Base-by-base conservation (phyloP, 2,329 filamentous ascomycete species). In the Daldinia sp. region DNA sequence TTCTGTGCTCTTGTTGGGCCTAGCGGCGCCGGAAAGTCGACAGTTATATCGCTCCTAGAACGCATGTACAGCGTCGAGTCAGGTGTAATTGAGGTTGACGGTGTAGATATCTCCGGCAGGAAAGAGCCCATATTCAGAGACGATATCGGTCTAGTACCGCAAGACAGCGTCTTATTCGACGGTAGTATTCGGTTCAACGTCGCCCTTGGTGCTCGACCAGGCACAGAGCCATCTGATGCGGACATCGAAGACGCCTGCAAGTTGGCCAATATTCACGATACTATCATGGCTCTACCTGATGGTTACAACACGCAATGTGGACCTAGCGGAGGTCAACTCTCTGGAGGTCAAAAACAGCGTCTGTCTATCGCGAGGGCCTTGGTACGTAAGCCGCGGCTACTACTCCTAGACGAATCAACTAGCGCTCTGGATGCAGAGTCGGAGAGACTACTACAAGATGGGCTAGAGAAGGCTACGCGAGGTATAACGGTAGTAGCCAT, bases 361-460 rank as follows among this genome's bases (percentile, higher is more conserved):
- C 77, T 96, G 11, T 88, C 89, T 0, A 94, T 96, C 71, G 92
- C 93, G 0, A 83, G 92, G 21, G 91, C 92, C 0, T 80, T 94
- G 2, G 83, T 93, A 2, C 84, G 92, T 0, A 83, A 86, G 64
- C 92, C 92, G 0, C 83, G 88, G 47, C 81, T 96, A 1, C 77
- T 96, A 15, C 84, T 96, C 35, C 81, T 96, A 0, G 93, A 96
- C 70, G 92, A 96, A 79, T 90, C 90, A 27, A 96, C 92, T 0
- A 91, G 87, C 39, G 90, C 90, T 3, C 81, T 96, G 2, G 92
- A 96, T 70, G 85, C 86, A 0, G 88, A 89, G 71, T 90, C 85
- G 50, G 90, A 92, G 51, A 80, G 81, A 4, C 77, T 88, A 8
- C 83, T 96, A 21, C 85, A 91, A 57, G 82, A 89, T 23, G 89